Conservation (phyloP, 495 filamentous ascomycete species). For the Lasiosphaeria hispida region DNA sequence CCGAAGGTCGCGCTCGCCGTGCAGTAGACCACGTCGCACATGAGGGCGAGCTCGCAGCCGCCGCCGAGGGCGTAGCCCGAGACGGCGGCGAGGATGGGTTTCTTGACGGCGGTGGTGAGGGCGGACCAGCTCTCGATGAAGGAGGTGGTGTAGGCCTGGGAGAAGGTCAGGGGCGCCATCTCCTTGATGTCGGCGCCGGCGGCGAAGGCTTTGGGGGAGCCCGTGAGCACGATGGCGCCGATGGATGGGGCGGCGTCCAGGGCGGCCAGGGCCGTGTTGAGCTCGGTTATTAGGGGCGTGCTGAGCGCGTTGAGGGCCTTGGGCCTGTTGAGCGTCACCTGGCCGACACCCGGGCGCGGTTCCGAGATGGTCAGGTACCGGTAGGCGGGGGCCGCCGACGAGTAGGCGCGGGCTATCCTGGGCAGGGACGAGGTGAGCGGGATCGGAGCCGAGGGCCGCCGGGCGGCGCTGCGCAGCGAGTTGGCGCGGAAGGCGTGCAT, state of each 20-base stretch:
- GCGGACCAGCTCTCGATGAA: conserved; percentile 94
- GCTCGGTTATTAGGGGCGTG: conserved; percentile 81
- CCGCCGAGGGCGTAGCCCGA: conserved; percentile 92
- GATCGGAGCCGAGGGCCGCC: conserved; percentile 41
- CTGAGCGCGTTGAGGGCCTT: conserved; percentile 92
- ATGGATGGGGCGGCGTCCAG: conserved; percentile 69
- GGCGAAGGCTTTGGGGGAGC: conserved; percentile 83
- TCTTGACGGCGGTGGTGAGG: conserved; percentile 76
- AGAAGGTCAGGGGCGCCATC: conserved; percentile 89
- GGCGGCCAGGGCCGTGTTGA: conserved; percentile 75
- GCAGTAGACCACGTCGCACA: conserved; percentile 94
- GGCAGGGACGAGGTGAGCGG: conserved; percentile 39
- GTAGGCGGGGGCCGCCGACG: conserved; percentile 59
- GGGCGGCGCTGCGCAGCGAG: conserved; percentile 59
- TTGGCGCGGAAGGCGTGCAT: conserved; percentile 29
- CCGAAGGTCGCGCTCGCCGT: conserved; percentile 80
- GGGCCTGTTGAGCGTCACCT: conserved; percentile 93
- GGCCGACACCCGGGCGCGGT: conserved; percentile 83
- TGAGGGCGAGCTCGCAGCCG: conserved; percentile 96
- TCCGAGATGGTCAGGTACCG: conserved; percentile 76
- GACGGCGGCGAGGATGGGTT: conserved; percentile 89
- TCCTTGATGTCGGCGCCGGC: conserved; percentile 99
- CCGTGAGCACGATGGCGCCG: conserved; percentile 81
- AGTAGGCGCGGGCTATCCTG: conserved; percentile 54
- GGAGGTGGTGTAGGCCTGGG: conserved; percentile 74